Evolutionary conservation across 2,329 filamentous ascomycete genomes (phyloP), one percentile per base, ranked within the genome.

Genomic region (Venturiaceae sp.): DNA sequence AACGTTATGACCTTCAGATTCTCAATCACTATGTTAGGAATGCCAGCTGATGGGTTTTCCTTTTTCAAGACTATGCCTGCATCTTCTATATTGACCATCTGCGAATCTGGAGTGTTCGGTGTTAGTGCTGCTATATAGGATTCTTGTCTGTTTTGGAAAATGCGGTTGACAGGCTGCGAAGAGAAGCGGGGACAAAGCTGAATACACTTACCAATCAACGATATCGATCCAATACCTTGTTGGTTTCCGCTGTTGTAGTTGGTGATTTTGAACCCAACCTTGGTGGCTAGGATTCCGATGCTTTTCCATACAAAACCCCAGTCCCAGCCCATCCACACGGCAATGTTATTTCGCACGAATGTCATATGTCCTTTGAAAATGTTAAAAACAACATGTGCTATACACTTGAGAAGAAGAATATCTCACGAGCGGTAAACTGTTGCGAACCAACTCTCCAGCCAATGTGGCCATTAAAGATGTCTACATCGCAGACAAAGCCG

Each of bases 351-450:
- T 11, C 23, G 11, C 11, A 21, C 11, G 11, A 52, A 13, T 26
- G 11, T 11, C 23, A 13, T 11, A 52, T 13, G 13, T 26, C n/a
- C n/a, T n/a, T n/a, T n/a, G n/a, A n/a, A n/a, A n/a, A n/a, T n/a
- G n/a, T n/a, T n/a, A n/a, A n/a, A n/a, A n/a, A n/a, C n/a, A n/a
- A n/a, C n/a, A n/a, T n/a, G n/a, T n/a, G n/a, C n/a, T n/a, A n/a
- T n/a, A n/a, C n/a, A n/a, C n/a, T n/a, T n/a, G n/a, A n/a, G n/a
- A n/a, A n/a, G 65, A 84, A 82, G 1, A 70, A 76, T 30, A 86
- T 63, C 62, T 83, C 81, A 9, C 78, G 75, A 60, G 79, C 80
- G 0, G 83, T 86, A 63, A 81, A 83, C 62, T 78, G 75, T 63
- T 77, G 76, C 53, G 77, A 77, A 37, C 75, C 73, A 57, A 75